Conservation (phyloP, 805 yeast species). For the Brettanomyces nanus region DNA sequence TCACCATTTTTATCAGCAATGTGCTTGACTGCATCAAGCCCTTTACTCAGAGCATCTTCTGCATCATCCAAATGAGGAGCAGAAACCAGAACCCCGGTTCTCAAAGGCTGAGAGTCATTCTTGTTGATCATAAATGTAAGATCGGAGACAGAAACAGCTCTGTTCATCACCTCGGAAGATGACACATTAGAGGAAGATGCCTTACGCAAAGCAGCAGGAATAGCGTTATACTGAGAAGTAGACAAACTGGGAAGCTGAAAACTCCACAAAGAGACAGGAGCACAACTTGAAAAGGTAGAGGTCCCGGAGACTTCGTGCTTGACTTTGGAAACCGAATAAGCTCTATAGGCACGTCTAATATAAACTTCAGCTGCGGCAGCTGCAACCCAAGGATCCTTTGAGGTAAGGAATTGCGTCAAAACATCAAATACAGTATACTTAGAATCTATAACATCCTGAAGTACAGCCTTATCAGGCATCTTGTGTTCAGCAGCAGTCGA, state of each 20-base stretch:
- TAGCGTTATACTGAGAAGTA: conserved; percentile 67
- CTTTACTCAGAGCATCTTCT: conserved; percentile 72
- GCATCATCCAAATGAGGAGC: conserved; percentile 80
- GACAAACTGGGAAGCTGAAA: conserved; percentile 74
- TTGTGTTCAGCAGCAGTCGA: conserved; percentile 61
- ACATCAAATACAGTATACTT: conserved; percentile 96
- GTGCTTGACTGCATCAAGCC: conserved; percentile 62
- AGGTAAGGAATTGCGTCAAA: conserved; percentile 79
- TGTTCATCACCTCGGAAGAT: conserved; percentile 40
- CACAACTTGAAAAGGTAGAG: conserved; percentile 27
- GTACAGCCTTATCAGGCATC: conserved; percentile 70
- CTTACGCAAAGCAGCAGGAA: conserved; percentile 39
- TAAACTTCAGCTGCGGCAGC: conserved; percentile 97
- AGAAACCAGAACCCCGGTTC: conserved; percentile 82
- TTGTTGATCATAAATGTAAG: conserved; percentile 74
- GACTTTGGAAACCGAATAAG: conserved; percentile 79
- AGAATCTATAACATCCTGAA: conserved; percentile 91
- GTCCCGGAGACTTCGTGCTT: conserved; percentile 43
- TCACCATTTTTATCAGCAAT: conserved; percentile 21
- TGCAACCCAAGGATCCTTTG: conserved; percentile 79
- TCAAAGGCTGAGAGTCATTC: conserved; percentile 56
- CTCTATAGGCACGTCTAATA: conserved; percentile 93
- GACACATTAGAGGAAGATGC: conserved; percentile 19
- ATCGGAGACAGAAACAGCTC: conserved; percentile 91
- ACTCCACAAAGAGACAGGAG: conserved; percentile 78